Conservation (phyloP, 306 rosid species). For the Castanea mollissima region DNA sequence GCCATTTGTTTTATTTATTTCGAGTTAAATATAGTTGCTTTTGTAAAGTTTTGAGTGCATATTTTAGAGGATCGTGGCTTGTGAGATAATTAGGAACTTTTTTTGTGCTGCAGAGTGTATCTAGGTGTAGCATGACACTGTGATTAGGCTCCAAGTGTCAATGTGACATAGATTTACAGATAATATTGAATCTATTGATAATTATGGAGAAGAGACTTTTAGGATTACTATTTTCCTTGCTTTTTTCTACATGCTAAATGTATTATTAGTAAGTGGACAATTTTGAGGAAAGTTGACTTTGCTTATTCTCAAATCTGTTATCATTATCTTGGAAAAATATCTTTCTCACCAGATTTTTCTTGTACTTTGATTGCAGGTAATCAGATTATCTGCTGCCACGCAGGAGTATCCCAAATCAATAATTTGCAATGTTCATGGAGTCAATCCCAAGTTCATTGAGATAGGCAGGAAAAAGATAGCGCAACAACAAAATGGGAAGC, state of each 20-base stretch:
- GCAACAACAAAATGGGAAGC: conserved; percentile 57
- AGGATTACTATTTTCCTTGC: neutral
- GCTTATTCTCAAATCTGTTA: neutral
- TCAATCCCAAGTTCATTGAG: conserved; percentile 90
- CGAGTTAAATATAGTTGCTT: neutral
- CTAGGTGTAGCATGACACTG: neutral
- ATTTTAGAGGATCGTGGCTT: neutral
- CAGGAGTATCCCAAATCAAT: conserved; percentile 78
- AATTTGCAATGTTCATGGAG: conserved; percentile 93
- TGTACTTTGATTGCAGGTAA: conserved; percentile 59
- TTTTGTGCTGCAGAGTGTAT: neutral
- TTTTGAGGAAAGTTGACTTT: neutral
- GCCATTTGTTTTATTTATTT: neutral
- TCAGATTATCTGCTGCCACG: conserved; percentile 93
- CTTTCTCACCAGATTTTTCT: conserved; percentile 24
- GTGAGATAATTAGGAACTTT: neutral
- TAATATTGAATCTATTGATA: neutral
- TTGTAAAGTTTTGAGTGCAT: neutral
- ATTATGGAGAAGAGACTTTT: neutral
- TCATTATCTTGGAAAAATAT: conserved; percentile 5
- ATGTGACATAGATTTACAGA: neutral
- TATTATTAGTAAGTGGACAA: neutral
- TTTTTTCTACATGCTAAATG: neutral
- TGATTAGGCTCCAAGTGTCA: too few relatives aligned
- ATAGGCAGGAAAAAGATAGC: conserved; percentile 70